Evolutionary conservation across 768 basidiomycete species (phyloP), one percentile per base, ranked within the genome.

Genomic region (Amanita pallidorosea): DNA sequence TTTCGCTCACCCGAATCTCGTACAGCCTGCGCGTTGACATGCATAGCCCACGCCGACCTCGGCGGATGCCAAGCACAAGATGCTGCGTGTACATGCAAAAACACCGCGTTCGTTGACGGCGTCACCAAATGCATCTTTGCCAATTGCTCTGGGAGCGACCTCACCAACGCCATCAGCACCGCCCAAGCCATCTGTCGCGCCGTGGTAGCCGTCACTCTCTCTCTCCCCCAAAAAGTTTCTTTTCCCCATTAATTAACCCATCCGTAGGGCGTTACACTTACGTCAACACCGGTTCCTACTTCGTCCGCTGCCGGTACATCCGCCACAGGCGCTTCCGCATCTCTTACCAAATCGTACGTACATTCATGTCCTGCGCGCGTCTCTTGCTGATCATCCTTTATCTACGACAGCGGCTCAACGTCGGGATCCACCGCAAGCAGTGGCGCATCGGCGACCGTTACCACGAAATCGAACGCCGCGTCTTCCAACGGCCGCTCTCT

Each of bases 21-120:
- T 8, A 31, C 54, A 85, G 83, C 37, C 48, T 87, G 85, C 58
- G 73, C 79, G 2, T 15, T 13, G 0, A 0, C 61, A 15, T 88
- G 86, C 64, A 56, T 84, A 7, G 45, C 63, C 6, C 61, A 54
- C 51, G 71, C 77, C 29, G 60, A 73, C 56, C 55, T 67, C 17
- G 76, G 67, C 38, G 57, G 55, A 52, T 88, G 85, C 67, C 12
- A 49, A 12, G 7, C 61, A 3, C 63, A 63, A n/a, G 79, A 87
- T 65, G 67, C 74, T 59, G 55, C 56, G 23, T 89, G 87, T 57
- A 66, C 83, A 27, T 86, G 84, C 73, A 63, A 66, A 5, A 68
- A 65, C 60, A 0, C 56, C 17, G n/a, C 51, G 1, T 85, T 82
- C 59, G 56, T 83, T 53, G 44, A 51, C 35, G 60, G 61, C 48